phyloP scores from a whole-genome alignment of 2,329 filamentous ascomycete species.

The Verticillium tricorpus region DNA sequence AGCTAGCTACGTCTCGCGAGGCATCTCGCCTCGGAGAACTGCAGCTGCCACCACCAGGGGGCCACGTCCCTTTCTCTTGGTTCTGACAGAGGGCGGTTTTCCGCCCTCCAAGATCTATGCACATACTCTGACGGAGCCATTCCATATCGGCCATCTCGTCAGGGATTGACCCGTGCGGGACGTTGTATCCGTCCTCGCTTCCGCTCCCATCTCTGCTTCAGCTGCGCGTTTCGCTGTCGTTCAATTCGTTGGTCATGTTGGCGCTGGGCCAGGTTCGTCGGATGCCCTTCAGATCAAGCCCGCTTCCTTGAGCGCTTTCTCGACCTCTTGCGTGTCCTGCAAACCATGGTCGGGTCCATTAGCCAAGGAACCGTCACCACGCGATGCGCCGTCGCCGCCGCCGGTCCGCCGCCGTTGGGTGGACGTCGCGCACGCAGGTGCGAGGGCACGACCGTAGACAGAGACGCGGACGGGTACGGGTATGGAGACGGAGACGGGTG shows the following conservation, averaged over 20 bases:
- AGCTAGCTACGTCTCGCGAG: background rate
- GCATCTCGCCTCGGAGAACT: background rate
- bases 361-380: conserved; percentile 13
- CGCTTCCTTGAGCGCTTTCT: conserved; percentile 29
- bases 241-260: background rate
- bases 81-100: conserved; percentile 35
- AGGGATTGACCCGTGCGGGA: background rate
- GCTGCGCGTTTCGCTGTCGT: background rate
- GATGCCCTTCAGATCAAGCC: conserved; percentile 34
- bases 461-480: background rate
- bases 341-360: conserved; percentile 15
- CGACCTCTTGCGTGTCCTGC: conserved; percentile 30
- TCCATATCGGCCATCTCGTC: conserved; percentile 4
- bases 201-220: background rate
- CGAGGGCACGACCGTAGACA: background rate
- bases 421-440: background rate
- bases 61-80: conserved; percentile 29
- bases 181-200: conserved; percentile 4
- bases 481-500: background rate
- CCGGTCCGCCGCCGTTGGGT: background rate
- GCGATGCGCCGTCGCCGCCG: conserved; percentile 1
- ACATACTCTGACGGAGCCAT: conserved; percentile 20
- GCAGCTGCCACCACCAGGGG: background rate
- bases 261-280: background rate
- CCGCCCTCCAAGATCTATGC: conserved; percentile 41